Evolutionary conservation across 179 eudicot genomes (phyloP).

Genomic region (Nepenthes alata): DNA sequence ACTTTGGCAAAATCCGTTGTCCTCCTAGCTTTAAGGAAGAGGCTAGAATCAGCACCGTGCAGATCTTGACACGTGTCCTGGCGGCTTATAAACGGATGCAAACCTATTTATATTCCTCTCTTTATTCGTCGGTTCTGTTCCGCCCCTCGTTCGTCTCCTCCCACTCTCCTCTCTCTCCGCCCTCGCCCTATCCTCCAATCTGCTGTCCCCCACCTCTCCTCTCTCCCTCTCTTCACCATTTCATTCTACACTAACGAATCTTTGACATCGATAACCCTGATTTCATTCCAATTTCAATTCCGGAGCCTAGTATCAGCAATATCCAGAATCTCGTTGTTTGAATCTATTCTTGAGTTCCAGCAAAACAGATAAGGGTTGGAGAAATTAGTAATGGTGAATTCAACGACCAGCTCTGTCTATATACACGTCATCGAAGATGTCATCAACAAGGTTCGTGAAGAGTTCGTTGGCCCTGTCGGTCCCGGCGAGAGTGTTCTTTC

Average conservation of each 20-base stretch:
- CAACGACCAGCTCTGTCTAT: constrained; percentile 68
- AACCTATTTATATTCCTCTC: constrained; percentile 95
- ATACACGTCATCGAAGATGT: constrained; percentile 81
- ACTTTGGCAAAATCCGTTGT: too few species aligned
- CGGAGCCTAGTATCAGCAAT: neutral
- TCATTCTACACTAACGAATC: neutral
- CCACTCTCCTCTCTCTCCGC: constrained; percentile 7
- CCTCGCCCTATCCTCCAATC: neutral
- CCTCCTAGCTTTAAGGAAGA: neutral
- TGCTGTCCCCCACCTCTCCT: neutral
- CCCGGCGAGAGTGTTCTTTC: constrained; percentile 64
- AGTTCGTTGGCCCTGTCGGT: constrained; percentile 57
- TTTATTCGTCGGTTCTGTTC: constrained; percentile 18
- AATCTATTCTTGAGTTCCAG: too few species aligned
- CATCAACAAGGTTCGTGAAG: constrained; percentile 80
- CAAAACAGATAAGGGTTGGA: neutral
- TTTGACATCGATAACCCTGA: neutral
- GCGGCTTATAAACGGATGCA: constrained; percentile 50
- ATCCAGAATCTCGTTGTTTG: neutral
- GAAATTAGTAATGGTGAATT: constrained; percentile 34
- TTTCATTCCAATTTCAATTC: neutral
- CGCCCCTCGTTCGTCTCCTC: constrained; percentile 10
- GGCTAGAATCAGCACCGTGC: constrained; percentile 1
- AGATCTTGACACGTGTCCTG: constrained; percentile 32
- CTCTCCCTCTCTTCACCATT: too few species aligned